Evolutionary conservation across 2,329 filamentous ascomycete genomes (phyloP).

Genomic region (Botrytis hyacinthi): DNA sequence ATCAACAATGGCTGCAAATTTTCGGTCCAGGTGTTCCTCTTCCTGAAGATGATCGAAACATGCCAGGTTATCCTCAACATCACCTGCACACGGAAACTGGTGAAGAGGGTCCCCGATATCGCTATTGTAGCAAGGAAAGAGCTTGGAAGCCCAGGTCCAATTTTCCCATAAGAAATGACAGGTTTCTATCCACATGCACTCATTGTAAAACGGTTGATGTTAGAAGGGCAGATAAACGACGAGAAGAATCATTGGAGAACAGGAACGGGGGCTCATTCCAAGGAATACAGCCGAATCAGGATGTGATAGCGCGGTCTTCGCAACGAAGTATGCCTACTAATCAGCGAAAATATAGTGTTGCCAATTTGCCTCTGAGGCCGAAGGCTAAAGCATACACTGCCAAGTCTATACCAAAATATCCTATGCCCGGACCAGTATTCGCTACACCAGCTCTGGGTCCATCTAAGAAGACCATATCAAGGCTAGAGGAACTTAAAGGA

Average conservation of each 20-base stretch:
- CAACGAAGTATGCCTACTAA: background rate
- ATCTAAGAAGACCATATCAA: background rate
- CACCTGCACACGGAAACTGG: background rate
- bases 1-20: background rate
- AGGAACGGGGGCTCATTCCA: background rate
- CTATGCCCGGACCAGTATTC: background rate
- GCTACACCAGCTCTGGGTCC: background rate
- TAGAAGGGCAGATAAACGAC: background rate
- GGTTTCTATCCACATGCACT: background rate
- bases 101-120: background rate
- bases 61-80: background rate
- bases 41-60: background rate
- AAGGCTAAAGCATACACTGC: background rate
- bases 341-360: background rate
- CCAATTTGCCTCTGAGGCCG: background rate
- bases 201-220: fast-evolving
- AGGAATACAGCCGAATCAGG: background rate
- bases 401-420: background rate
- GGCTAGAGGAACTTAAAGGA: background rate
- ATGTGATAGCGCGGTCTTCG: background rate
- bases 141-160: background rate
- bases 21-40: background rate
- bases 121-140: background rate
- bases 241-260: background rate
- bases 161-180: background rate